Evolutionary conservation across 1,139 yeast species (phyloP), one percentile per base, ranked within the genome.

Genomic region (Zhuliangozyma parablackwelliae): DNA sequence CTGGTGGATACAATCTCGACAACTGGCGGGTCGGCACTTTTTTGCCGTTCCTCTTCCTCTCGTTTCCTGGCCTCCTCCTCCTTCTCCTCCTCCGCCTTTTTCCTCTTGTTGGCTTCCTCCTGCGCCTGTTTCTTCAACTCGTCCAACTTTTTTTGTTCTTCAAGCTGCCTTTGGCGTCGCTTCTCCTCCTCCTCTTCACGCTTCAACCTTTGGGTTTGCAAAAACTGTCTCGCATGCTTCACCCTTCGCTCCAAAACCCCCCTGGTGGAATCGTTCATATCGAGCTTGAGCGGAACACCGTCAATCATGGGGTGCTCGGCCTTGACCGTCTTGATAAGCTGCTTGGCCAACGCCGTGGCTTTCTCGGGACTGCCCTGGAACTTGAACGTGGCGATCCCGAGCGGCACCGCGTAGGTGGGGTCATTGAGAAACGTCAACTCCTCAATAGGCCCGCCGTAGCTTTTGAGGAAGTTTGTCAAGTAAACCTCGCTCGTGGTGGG

Each of bases 371-470:
- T 64, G 3, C 90, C 90, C 39, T 72, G 78, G 59, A 76, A 89
- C 39, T 72, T 68, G 38, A 88, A 68, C 16, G 79, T 65, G 32
- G 84, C 85, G 26, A 88, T 65, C 3, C 96, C 95, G 35, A 89
- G 59, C 0, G 95, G 92, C 20, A 83, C 85, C 3, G 90, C 96
- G 36, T 85, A 80, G 13, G 70, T 68, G 1, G 94, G 88, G 52
- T 90, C 95, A 43, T 74, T 76, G 16, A 82, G 65, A 42, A 80
- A 70, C 43, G 77, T 78, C 38, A 85, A 64, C 30, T 76, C 79
- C 42, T 59, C 62, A 29, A 69, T 61, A 4, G 71, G 53, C 37
- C 72, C 74, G 3, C 96, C 96, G 57, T 69, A 84, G 28, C 73
- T 62, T 31, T 69, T 68, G 43, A 88, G 55, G 44, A 54, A 79